Evolutionary conservation across 192 early-diverging fungal genomes (phyloP).

Genomic region (Martensiomyces pterosporus): DNA sequence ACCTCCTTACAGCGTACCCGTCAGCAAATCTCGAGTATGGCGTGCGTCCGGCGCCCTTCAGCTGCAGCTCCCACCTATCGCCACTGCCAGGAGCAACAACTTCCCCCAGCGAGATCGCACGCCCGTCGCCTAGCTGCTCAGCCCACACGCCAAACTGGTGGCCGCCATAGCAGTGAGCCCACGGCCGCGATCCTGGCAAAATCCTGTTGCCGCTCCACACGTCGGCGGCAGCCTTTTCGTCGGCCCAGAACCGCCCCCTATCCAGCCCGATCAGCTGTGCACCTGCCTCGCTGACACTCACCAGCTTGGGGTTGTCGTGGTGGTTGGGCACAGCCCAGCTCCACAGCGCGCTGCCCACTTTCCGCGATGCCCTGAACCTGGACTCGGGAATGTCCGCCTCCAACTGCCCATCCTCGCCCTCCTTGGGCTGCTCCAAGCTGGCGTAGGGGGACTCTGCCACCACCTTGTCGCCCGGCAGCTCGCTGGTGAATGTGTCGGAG

Average conservation of each 20-base stretch:
- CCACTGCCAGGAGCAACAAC: constrained; percentile 12
- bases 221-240: constrained; percentile 16
- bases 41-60: constrained; percentile 84
- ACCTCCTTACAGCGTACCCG: constrained; percentile 82
- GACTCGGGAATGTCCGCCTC: constrained; percentile 5
- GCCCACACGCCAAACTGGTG: constrained; percentile 70
- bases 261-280: constrained; percentile 18
- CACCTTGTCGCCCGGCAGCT: constrained; percentile 26
- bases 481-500: constrained; percentile 17
- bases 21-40: constrained; percentile 86
- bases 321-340: constrained; percentile 26
- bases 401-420: neutral
- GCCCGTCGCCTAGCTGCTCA: constrained; percentile 81
- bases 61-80: constrained; percentile 69
- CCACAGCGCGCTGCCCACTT: constrained; percentile 25
- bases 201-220: constrained; percentile 45
- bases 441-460: constrained; percentile 12
- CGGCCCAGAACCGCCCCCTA: constrained; percentile 3
- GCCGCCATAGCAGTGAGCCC: constrained; percentile 69
- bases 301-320: constrained; percentile 13
- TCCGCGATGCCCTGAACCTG: constrained; percentile 16
- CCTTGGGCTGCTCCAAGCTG: too few species aligned
- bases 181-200: constrained; percentile 52
- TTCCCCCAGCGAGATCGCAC: constrained; percentile 78
- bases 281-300: constrained; percentile 17